Conservation (phyloP, 805 yeast genomes). For the Sporopachydermia lactativora region DNA sequence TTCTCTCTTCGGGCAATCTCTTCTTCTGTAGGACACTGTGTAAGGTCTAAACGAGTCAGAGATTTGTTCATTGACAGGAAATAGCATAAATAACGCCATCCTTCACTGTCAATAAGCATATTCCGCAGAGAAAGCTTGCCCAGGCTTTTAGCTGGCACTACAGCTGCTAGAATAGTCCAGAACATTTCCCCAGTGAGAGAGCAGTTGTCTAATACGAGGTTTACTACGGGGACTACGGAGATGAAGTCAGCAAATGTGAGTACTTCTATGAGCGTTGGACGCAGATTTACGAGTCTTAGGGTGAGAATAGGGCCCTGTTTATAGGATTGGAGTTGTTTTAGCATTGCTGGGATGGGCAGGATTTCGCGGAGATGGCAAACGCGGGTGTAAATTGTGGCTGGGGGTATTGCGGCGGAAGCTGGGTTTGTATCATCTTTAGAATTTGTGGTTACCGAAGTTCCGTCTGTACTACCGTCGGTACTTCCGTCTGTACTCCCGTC, state of each 20-base stretch:
- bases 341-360: constrained; percentile 79
- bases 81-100: constrained; percentile 73
- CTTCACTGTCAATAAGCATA: constrained; percentile 53
- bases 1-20: constrained; percentile 1
- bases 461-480: neutral
- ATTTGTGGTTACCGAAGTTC: neutral
- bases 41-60: constrained; percentile 47
- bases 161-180: constrained; percentile 52
- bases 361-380: constrained; percentile 91
- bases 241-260: constrained; percentile 81
- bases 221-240: constrained; percentile 69
- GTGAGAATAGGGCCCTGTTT: constrained; percentile 61
- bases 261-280: constrained; percentile 79
- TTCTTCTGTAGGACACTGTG: constrained; percentile 32
- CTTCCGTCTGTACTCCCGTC: neutral
- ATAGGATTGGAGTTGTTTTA: constrained; percentile 61
- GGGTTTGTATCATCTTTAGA: neutral
- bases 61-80: constrained; percentile 52
- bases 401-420: constrained; percentile 16
- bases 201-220: constrained; percentile 70
- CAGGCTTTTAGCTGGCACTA: constrained; percentile 49
- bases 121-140: constrained; percentile 68
- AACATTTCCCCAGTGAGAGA: constrained; percentile 64
- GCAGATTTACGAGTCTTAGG: constrained; percentile 68
- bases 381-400: constrained; percentile 73